Evolutionary conservation across 352 stramenopile species (phyloP), one percentile per base, ranked within the genome.

Genomic region (Pythium scleroteichum): DNA sequence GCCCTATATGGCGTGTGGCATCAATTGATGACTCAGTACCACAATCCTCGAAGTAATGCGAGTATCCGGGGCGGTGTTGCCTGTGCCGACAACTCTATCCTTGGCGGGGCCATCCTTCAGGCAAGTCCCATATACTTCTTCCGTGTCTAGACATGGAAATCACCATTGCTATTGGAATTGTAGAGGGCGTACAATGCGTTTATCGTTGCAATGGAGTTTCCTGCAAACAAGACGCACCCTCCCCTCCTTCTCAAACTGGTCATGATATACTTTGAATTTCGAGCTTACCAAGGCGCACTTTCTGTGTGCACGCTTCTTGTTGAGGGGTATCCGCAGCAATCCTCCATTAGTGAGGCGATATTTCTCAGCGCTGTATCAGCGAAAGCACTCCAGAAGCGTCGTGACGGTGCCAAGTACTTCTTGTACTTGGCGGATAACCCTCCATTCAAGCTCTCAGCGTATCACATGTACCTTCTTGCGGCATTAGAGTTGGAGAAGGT

Each of bases 151-250:
- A 35, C 29, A 35, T 10, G n/a, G n/a, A n/a, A n/a, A n/a, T n/a
- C n/a, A n/a, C n/a, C n/a, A n/a, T n/a, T n/a, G n/a, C n/a, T n/a
- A n/a, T n/a, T n/a, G n/a, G n/a, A n/a, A n/a, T n/a, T n/a, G 40
- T 64, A 92, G 71, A 76, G 78, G 23, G 69, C 76, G 3, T 92
- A 92, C 59, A 87, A 85, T 53, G 81, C 78, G 1, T 92, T 90
- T 35, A 78, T 92, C 39, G 81, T 92, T 19, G 81, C 80, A 14
- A 90, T 92, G 80, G 83, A 92, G 48, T 92, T 88, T 53, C 64
- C 78, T 4, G 62, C 55, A 27, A 90, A 82, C 74, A 90, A 90
- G 59, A 75, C 78, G 33, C 78, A 84, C 20, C 77, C 79, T 17
- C 49, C 56, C 3, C 41, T 92, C 35, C 54, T 92, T 23, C 53